Evolutionary conservation across 164 flowering plant species (phyloP), one percentile per base, ranked within the genome.

Genomic region (Nymphaea thermarum): DNA sequence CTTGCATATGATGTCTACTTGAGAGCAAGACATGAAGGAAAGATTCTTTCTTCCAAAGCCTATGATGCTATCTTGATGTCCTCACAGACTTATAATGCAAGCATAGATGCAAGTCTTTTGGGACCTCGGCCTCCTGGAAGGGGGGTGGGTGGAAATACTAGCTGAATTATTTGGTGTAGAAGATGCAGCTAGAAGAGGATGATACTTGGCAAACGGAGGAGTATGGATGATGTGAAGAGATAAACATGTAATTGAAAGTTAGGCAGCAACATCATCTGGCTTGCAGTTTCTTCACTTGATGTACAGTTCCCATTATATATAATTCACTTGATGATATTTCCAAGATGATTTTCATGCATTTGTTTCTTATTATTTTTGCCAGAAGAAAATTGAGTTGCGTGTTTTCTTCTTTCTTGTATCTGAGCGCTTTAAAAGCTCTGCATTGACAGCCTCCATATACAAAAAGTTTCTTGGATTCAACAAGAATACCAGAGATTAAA

Each of bases 41-140:
- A 89, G 15, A 68, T 44, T 17, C 94, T 89, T 63, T 82, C 91
- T 43, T 14, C 79, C 0, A 89, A 84, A 80, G 87, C 91, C 47
- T 89, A 89, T 67, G 95, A 95, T 76, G 79, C 91, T 6, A 85
- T 92, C 0, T 53, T 86, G 2, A 59, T 65, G 36, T 87, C 95
- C 1, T 76, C 95, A 11, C 66, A 66, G 45, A 57, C 14, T 4
- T 72, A 77, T 71, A 85, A 80, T 65, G 91, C 91, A 12, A 75
- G 85, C 42, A 72, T 90, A 43, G 91, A 92, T 66, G 11, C 80
- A 25, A 72, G 70, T 64, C 66, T 62, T n/a, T 73, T 95, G 43
- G 99, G 97, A 64, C 86, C 88, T 67, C 82, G 91, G 42, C 99
- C 98, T 17, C 71, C 66, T 2, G 96, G 87, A 73, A 82, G 71